Base-by-base conservation (phyloP, 1,284 basidiomycete genomes). In the Taiwanofungus camphoratus region DNA sequence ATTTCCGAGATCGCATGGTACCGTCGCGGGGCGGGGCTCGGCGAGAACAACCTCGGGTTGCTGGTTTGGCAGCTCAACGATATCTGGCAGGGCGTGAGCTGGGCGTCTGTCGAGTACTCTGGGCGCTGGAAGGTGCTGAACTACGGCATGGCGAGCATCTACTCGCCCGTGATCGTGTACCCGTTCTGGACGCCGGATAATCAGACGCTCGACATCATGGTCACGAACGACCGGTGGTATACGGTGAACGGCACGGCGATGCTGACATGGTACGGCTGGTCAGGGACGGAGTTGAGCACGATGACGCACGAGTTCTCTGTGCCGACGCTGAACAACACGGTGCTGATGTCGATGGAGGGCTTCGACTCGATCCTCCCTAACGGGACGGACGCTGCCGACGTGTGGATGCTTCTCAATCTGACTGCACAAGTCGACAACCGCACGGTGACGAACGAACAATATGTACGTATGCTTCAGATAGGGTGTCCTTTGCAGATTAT, bases 31-130 rank as follows among this genome's bases (percentile, higher is more conserved):
- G 74, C 77, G 0, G 74, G 76, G 3, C 62, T 66, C 27, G 69
- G 69, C 38, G 75, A 79, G 60, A 74, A 77, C 52, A 82, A 82
- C 56, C 66, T 79, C 24, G 80, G 79, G 5, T 68, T 72, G 19
- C 62, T 79, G 26, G 74, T 80, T 9, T 81, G 78, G 78, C 78
- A 81, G 58, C 64, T 82, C 41, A 82, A 82, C 53, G 79, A 82
- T 56, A 76, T 82, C 36, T 82, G 79, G 79, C 76, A 82, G 55
- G 79, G 74, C 19, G 69, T 72, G 20, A 75, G 70, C 52, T 82
- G 79, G 79, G 70, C 75, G 5, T 66, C 69, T 26, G 68, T 82
- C 52, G 79, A 82, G 54, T 78, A 77, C 52, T 76, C 72, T 2
- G 78, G 78, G 2, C 57, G 78, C 24, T 82, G 78, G 79, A 82